Conservation (phyloP, 495 filamentous ascomycete genomes). For the Aspergillus mulundensis region DNA sequence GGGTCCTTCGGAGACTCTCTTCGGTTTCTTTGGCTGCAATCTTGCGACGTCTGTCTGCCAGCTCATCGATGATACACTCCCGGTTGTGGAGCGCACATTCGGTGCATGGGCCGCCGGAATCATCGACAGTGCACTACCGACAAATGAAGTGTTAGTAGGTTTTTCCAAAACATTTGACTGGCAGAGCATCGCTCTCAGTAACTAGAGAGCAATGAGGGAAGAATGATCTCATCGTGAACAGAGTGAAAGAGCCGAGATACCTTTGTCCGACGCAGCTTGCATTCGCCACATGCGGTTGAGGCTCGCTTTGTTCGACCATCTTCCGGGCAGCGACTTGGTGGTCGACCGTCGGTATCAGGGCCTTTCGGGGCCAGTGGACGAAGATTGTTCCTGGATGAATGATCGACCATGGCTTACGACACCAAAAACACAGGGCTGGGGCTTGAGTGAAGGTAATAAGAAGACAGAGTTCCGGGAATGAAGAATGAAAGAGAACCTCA, state of each 20-base stretch:
- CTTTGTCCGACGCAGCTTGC: slow-evolving; percentile 40
- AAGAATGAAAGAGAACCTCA: background rate
- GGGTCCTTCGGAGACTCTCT: slow-evolving; percentile 21
- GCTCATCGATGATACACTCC: slow-evolving; percentile 37
- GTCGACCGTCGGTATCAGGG: slow-evolving; percentile 10
- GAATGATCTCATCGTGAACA: background rate
- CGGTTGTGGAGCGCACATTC: slow-evolving; percentile 36
- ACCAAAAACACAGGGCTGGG: background rate
- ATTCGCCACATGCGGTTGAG: slow-evolving; percentile 41
- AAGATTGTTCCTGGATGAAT: slow-evolving; percentile 21
- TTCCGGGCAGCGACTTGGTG: slow-evolving; percentile 21
- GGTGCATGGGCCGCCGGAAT: slow-evolving; percentile 26
- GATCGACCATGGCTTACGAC: slow-evolving; percentile 27
- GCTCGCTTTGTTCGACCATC: slow-evolving; percentile 37
- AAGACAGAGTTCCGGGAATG: background rate
- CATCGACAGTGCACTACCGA: slow-evolving; percentile 26
- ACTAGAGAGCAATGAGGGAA: background rate
- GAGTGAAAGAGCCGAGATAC: slow-evolving; percentile 18
- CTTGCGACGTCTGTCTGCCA: slow-evolving; percentile 41
- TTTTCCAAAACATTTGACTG: background rate
- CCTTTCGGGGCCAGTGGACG: slow-evolving; percentile 36
- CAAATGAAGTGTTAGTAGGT: background rate
- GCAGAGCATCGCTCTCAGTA: background rate
- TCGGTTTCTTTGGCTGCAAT: slow-evolving; percentile 29
- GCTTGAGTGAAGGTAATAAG: background rate